Conservation (phyloP, 2,329 filamentous ascomycete species). For the Ceratocystiopsis sp. region DNA sequence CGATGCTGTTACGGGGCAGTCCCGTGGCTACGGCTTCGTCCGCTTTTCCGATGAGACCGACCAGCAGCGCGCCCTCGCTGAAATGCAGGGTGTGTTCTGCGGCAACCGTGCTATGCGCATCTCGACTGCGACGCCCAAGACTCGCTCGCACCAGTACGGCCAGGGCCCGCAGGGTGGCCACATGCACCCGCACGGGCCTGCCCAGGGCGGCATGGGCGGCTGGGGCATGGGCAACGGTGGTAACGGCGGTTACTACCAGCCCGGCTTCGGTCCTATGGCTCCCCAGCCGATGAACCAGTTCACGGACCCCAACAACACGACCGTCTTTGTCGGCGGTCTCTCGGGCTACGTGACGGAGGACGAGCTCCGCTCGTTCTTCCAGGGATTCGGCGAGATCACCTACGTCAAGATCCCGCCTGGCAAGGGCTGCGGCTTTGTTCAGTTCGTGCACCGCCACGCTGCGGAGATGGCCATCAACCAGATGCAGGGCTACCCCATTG, state of each 20-base stretch:
- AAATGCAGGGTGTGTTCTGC: constrained; percentile 99
- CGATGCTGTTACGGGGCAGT: constrained; percentile 93
- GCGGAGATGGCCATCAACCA: constrained; percentile 99
- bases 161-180: constrained; percentile 20
- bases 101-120: constrained; percentile 98
- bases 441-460: constrained; percentile 96
- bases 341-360: constrained; percentile 98
- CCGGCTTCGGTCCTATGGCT: constrained; percentile 15
- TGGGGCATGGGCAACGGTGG: constrained; percentile 15
- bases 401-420: constrained; percentile 99
- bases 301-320: constrained; percentile 98
- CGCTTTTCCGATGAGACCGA: constrained; percentile 92
- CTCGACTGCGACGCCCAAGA: constrained; percentile 94
- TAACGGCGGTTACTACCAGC: constrained; percentile 20
- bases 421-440: constrained; percentile 97
- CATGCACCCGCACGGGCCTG: constrained; percentile 22
- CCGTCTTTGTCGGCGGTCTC: constrained; percentile 91
- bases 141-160: constrained; percentile 34
- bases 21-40: constrained; percentile 93
- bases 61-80: constrained; percentile 84
- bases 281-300: constrained; percentile 78
- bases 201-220: constrained; percentile 27
- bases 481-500: constrained; percentile 99
- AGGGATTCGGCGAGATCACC: constrained; percentile 97
- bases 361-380: constrained; percentile 99